These are phyloP conservation scores for Scedosporium minutisporum DNA, from an alignment of 2,329 filamentous ascomycete species.

Conservation along the genomic window DNA sequence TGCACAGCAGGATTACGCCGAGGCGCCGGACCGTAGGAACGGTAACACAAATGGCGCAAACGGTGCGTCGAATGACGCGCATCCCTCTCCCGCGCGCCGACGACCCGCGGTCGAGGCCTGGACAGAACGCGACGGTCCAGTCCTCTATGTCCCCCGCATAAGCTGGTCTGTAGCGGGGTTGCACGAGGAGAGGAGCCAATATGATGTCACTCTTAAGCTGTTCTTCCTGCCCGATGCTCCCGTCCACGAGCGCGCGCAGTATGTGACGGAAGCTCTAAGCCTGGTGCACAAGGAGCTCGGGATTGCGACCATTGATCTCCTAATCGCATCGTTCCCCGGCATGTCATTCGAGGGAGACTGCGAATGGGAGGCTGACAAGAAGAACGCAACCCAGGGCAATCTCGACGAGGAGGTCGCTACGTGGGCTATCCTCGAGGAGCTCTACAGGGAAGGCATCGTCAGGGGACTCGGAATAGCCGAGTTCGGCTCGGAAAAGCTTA, in stretches of 20 bases:
- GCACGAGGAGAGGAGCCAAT: constrained; percentile 70
- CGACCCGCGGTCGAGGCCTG: constrained; percentile 40
- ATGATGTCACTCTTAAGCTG: constrained; percentile 91
- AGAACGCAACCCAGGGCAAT: constrained; percentile 50
- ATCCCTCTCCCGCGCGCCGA: constrained; percentile 15
- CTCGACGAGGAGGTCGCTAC: constrained; percentile 60
- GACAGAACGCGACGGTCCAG: constrained; percentile 54
- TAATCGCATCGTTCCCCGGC: constrained; percentile 88
- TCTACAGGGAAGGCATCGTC: constrained; percentile 64
- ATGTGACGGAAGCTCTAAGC: constrained; percentile 69
- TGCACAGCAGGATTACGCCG: constrained; percentile 54
- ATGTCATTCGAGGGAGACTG: constrained; percentile 90
- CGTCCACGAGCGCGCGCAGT: constrained; percentile 51
- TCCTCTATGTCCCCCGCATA: constrained; percentile 69
- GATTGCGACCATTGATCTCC: constrained; percentile 67
- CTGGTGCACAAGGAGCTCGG: constrained; percentile 74
- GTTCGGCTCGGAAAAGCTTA: constrained; percentile 76
- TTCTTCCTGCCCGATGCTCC: constrained; percentile 77
- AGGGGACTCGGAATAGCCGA: constrained; percentile 76
- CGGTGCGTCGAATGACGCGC: constrained; percentile 7
- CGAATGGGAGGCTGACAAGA: constrained; percentile 63
- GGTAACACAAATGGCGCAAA: constrained; percentile 18
- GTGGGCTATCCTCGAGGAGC: constrained; percentile 62
- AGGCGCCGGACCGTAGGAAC: constrained; percentile 1
- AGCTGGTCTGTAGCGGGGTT: constrained; percentile 63